These are phyloP conservation scores for Elsinoe batatas DNA, from an alignment of 2,329 filamentous ascomycete genomes.

Conservation along the genomic window DNA sequence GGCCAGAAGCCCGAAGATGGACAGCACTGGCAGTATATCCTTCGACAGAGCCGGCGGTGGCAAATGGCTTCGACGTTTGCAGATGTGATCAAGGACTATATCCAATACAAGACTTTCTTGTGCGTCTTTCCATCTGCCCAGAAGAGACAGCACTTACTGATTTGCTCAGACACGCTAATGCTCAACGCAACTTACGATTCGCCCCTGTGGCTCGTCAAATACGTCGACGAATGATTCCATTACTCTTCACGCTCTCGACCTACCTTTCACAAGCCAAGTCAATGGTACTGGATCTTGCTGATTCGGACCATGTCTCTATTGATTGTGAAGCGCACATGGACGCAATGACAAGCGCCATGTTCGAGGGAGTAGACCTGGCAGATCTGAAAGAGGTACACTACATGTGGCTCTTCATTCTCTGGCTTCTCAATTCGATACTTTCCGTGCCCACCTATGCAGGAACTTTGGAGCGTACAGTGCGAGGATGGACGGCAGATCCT, in stretches of 20 bases:
- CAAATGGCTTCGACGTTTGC: conserved; percentile 6
- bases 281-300: background rate
- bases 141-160: background rate
- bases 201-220: conserved; percentile 10
- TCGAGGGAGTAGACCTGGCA: background rate
- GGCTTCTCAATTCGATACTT: conserved; percentile 13
- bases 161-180: conserved; percentile 1
- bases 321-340: conserved; percentile 10
- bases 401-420: conserved; percentile 14
- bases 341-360: conserved; percentile 4
- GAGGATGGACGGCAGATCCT: conserved; percentile 13
- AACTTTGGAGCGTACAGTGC: conserved; percentile 11
- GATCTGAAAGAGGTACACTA: conserved; percentile 12
- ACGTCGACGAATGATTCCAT: conserved; percentile 9
- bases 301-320: conserved; percentile 2
- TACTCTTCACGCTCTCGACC: conserved; percentile 8
- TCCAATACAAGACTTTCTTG: conserved; percentile 14
- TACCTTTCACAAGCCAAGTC: conserved; percentile 10
- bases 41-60: conserved; percentile 9
- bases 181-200: conserved; percentile 11
- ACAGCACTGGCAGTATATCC: conserved; percentile 10
- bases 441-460: conserved; percentile 12
- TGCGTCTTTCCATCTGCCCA: background rate
- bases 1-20: conserved; percentile 1
- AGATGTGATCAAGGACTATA: conserved; percentile 10